Percentiles rank a stretch among this genome's conserved stretches.
phyloP scores from a whole-genome alignment of 441 rosid species.

The Populus hybrid region DNA sequence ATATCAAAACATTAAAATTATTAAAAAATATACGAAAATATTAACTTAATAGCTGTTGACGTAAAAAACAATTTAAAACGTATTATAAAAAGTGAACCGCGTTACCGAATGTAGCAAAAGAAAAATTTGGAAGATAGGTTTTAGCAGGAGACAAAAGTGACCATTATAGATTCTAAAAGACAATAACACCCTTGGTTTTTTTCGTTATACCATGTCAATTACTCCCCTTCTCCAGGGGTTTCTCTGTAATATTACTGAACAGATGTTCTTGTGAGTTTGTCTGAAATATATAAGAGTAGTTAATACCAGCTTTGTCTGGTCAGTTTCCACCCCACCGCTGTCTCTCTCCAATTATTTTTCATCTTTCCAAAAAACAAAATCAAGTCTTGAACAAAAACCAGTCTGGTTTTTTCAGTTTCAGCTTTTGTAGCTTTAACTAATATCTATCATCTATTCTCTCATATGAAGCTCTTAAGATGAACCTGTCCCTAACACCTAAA shows the following conservation, averaged over 20 bases:
- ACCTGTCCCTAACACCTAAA: conserved; percentile 14
- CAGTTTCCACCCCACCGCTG: not conserved
- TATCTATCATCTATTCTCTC: conserved; percentile 4
- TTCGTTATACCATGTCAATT: not conserved
- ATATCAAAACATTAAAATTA: no score
- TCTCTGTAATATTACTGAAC: not conserved
- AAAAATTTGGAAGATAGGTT: not conserved
- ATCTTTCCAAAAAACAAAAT: conserved; percentile 16
- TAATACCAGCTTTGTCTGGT: conserved; percentile 26
- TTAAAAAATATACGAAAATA: no score
- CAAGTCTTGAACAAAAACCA: conserved; percentile 14
- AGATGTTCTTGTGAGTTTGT: conserved; percentile 4
- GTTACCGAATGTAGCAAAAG: no score
- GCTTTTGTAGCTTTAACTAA: conserved; percentile 3
- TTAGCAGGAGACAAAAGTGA: not conserved
- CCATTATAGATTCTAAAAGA: not conserved
- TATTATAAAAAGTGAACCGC: not conserved
- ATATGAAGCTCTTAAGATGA: conserved; percentile 16
- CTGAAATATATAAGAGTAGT: conserved; percentile 13
- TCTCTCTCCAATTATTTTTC: conserved; percentile 37
- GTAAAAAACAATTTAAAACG: no score
- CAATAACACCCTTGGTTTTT: not conserved
- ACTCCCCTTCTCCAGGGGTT: no score
- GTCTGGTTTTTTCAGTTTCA: conserved; percentile 25
- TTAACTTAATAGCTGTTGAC: no score